A percentile compares a stretch with the other conserved stretches of the same genome.
phyloP scores from a whole-genome alignment of 306 rosid species.

The Styphnolobium japonicum region DNA sequence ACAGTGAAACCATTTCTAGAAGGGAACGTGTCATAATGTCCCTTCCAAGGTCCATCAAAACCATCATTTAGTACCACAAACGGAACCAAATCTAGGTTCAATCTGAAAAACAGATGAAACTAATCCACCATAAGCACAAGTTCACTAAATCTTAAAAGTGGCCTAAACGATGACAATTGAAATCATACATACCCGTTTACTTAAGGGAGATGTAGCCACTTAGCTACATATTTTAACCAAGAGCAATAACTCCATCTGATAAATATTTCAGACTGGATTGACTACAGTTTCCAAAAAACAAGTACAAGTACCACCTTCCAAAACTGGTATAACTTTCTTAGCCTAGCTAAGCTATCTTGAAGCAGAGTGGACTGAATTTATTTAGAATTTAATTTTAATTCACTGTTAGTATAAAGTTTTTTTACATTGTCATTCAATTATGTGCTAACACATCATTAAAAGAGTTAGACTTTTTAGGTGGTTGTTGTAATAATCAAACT shows the following conservation, averaged over 20 bases:
- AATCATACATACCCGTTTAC: neutral
- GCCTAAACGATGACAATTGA: neutral
- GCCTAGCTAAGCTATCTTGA: neutral
- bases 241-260: neutral
- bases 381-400: no score
- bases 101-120: neutral
- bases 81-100: neutral
- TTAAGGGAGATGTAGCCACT: neutral
- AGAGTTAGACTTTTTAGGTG: no score
- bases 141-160: neutral
- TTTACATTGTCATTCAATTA: no score
- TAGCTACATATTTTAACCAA: neutral
- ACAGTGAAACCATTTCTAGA: neutral
- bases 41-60: neutral
- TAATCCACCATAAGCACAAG: neutral
- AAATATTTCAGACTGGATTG: neutral
- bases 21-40: neutral
- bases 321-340: neutral
- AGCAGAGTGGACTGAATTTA: no score
- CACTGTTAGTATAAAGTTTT: no score
- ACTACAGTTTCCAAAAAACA: neutral
- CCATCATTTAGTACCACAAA: neutral
- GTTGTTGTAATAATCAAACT: no score
- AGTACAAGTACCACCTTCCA: neutral
- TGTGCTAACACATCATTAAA: no score